Evolutionary conservation across 1,284 basidiomycete species (phyloP).

Genomic region (Trichosporon faecale): DNA sequence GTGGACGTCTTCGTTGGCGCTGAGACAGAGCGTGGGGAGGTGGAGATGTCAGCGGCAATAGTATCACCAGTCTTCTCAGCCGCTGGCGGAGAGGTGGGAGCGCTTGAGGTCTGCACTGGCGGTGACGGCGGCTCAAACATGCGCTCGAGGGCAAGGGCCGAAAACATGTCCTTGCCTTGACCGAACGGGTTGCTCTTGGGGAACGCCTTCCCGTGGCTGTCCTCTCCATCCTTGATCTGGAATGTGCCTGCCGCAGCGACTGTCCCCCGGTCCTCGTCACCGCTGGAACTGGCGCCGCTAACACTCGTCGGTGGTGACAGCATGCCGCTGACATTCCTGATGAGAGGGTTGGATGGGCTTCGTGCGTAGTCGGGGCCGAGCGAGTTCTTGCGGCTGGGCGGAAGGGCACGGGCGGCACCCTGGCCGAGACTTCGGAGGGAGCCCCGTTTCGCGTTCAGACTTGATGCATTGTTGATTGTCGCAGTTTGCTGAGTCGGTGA

Average conservation of each 20-base stretch:
- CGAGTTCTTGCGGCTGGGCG: constrained; percentile 20
- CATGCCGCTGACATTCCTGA: constrained; percentile 23
- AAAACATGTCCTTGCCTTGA: constrained; percentile 70
- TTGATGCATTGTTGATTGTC: constrained; percentile 37
- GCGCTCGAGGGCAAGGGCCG: constrained; percentile 72
- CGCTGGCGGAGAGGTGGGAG: background rate
- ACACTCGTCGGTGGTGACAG: constrained; percentile 23
- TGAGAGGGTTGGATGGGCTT: constrained; percentile 19
- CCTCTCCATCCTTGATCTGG: constrained; percentile 70
- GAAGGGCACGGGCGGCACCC: constrained; percentile 37
- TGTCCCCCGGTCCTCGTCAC: constrained; percentile 9
- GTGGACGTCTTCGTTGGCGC: background rate
- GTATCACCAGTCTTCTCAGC: background rate
- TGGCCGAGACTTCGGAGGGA: constrained; percentile 41
- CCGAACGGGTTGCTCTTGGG: constrained; percentile 38
- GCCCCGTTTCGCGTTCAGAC: constrained; percentile 37
- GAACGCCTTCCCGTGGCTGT: constrained; percentile 53
- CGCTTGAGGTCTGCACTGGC: constrained; percentile 43
- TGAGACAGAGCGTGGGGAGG: constrained; percentile 17
- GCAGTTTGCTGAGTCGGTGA: constrained; percentile 58
- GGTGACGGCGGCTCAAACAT: constrained; percentile 90
- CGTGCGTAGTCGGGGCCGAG: constrained; percentile 16
- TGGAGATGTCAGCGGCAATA: constrained; percentile 19
- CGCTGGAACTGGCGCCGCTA: constrained; percentile 9
- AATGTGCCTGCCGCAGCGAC: constrained; percentile 63